Evolutionary conservation across 257 asterid genomes (phyloP).

Genomic region (Cinchona pubescens): DNA sequence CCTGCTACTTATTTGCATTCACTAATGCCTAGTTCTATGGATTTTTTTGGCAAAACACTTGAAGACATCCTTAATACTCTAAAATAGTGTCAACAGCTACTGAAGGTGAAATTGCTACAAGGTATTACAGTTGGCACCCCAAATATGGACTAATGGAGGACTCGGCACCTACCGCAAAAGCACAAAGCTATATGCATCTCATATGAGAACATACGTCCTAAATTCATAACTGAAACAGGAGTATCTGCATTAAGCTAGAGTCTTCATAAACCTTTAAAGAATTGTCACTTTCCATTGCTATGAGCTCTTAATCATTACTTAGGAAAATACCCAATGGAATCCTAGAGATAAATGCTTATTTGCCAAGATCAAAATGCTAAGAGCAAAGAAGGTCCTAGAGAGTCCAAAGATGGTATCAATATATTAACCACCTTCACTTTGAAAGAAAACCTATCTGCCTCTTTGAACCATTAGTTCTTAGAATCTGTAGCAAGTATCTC

Average conservation of each 20-base stretch:
- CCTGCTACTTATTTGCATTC: background rate
- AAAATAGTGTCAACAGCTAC: background rate
- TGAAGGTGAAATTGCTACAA: no score
- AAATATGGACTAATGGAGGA: no score
- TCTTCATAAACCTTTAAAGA: background rate
- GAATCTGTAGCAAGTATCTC: no score
- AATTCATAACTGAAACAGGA: background rate
- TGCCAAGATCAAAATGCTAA: background rate
- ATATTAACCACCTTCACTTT: no score
- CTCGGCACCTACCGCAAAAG: no score
- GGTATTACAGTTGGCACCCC: no score
- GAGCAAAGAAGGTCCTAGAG: background rate
- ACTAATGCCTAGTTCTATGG: background rate
- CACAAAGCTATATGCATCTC: background rate
- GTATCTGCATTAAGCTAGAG: background rate
- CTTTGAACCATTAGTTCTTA: no score
- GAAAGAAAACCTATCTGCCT: no score
- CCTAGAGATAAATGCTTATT: background rate
- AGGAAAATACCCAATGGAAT: background rate
- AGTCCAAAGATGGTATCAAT: background rate
- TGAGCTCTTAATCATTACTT: background rate
- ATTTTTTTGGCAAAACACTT: no score
- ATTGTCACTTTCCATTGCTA: background rate
- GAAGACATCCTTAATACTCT: background rate
- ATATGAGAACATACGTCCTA: background rate